Evolutionary conservation across 805 yeast genomes (phyloP).

Genomic region (Jamesozyma piceae): DNA sequence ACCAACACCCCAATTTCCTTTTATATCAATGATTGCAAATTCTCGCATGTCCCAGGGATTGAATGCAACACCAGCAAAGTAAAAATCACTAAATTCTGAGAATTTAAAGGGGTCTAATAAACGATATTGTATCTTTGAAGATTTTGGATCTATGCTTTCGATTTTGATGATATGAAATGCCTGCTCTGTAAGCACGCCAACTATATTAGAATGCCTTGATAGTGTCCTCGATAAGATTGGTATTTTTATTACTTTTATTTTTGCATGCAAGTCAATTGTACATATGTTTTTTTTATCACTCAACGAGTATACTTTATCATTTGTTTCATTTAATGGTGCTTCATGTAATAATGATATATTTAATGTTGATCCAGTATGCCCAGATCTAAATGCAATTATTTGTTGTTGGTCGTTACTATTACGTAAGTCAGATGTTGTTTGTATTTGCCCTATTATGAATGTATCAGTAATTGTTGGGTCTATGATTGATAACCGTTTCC

Average conservation of each 20-base stretch:
- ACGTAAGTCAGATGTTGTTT: constrained; percentile 19
- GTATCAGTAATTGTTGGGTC: constrained; percentile 20
- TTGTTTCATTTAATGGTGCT: not conserved
- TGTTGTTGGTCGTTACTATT: constrained; percentile 14
- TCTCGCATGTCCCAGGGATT: constrained; percentile 34
- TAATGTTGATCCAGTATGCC: constrained; percentile 14
- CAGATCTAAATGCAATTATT: constrained; percentile 18
- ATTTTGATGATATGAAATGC: constrained; percentile 31
- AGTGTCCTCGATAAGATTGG: constrained; percentile 19
- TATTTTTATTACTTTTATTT: constrained; percentile 35
- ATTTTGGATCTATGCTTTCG: constrained; percentile 8
- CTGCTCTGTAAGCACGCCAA: constrained; percentile 34
- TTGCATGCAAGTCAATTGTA: constrained; percentile 27
- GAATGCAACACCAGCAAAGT: constrained; percentile 39
- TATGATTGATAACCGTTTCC: not conserved
- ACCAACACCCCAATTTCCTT: constrained; percentile 45
- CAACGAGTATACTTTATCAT: not conserved
- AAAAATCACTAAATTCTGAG: constrained; percentile 24
- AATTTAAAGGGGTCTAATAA: constrained; percentile 18
- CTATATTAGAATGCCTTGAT: constrained; percentile 20
- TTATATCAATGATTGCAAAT: constrained; percentile 40
- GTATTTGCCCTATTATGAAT: constrained; percentile 14
- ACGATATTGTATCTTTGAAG: constrained; percentile 13
- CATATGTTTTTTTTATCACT: not conserved
- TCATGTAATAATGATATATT: constrained; percentile 7